Conservation (phyloP, 208 protist genomes). For the Leishmania lainsoni region DNA sequence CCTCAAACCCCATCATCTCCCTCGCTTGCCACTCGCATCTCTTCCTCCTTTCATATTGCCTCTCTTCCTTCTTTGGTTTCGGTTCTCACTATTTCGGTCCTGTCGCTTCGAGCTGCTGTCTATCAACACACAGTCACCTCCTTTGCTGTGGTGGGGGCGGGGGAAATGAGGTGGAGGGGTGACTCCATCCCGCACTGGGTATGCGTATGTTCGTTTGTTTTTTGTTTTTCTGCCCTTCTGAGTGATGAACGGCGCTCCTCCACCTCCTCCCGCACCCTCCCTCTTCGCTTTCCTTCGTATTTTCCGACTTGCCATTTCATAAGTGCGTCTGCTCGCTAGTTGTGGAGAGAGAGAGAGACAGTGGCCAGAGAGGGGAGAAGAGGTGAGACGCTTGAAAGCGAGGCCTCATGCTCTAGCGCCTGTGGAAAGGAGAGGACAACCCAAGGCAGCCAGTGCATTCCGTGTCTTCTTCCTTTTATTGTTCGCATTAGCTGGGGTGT, state of each 20-base stretch:
- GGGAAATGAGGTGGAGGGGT: not conserved
- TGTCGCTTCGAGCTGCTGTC: not conserved
- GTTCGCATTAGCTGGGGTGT: not conserved
- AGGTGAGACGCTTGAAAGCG: not conserved
- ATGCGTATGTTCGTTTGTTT: not conserved
- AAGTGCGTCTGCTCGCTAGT: not conserved
- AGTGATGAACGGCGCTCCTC: too few species aligned
- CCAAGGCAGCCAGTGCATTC: not conserved
- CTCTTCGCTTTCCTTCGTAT: not conserved
- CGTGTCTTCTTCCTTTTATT: not conserved
- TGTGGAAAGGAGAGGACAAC: not conserved
- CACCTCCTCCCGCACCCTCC: not conserved
- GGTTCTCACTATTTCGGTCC: not conserved
- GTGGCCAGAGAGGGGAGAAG: not conserved
- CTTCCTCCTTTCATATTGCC: not conserved
- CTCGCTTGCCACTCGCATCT: not conserved
- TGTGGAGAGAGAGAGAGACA: not conserved
- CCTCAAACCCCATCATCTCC: not conserved
- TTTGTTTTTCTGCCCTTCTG: not conserved
- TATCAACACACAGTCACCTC: not conserved
- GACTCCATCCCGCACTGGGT: not conserved
- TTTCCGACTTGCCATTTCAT: not conserved
- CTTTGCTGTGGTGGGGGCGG: not conserved
- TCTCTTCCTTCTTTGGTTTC: not conserved
- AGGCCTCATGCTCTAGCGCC: not conserved